phyloP scores from a whole-genome alignment of 768 basidiomycete genomes.

The Phanerochaete carnosa region DNA sequence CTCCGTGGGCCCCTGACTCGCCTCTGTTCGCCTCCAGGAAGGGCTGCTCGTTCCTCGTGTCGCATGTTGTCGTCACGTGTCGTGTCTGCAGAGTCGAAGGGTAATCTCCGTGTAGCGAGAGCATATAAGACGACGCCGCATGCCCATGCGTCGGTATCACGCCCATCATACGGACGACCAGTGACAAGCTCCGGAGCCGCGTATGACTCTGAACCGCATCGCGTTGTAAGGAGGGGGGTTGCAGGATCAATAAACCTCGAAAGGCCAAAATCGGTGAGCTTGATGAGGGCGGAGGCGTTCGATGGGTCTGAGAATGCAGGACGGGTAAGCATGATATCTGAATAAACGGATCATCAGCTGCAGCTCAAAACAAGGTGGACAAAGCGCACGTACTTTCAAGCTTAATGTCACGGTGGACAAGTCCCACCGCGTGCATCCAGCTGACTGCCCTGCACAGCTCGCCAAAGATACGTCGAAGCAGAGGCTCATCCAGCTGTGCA shows the following conservation, averaged over 20 bases:
- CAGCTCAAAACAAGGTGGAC: not conserved
- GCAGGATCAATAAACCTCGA: slow-evolving; percentile 75
- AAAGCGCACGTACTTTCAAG: slow-evolving; percentile 55
- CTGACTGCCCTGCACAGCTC: slow-evolving; percentile 77
- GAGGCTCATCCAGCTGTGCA: slow-evolving; percentile 35
- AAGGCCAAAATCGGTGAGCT: slow-evolving; percentile 89
- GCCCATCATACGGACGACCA: slow-evolving; percentile 69
- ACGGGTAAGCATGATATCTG: slow-evolving; percentile 76
- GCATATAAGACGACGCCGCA: slow-evolving; percentile 86
- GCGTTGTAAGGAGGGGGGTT: slow-evolving; percentile 61
- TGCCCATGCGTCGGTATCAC: slow-evolving; percentile 87
- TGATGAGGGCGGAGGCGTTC: slow-evolving; percentile 59
- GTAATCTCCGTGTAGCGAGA: slow-evolving; percentile 63
- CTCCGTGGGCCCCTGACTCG: slow-evolving; percentile 4
- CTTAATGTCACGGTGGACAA: slow-evolving; percentile 92
- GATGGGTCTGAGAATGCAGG: slow-evolving; percentile 35
- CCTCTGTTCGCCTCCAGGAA: slow-evolving; percentile 16
- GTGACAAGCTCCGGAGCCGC: slow-evolving; percentile 55
- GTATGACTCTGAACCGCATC: slow-evolving; percentile 88
- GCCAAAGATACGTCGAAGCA: slow-evolving; percentile 66
- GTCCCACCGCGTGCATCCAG: slow-evolving; percentile 83
- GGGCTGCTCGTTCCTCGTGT: slow-evolving; percentile 22
- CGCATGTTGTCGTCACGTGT: slow-evolving; percentile 13
- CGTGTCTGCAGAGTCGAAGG: slow-evolving; percentile 50
- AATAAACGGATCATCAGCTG: not conserved